phyloP scores from a whole-genome alignment of 2,329 filamentous ascomycete genomes.

The Didymella lethalis region DNA sequence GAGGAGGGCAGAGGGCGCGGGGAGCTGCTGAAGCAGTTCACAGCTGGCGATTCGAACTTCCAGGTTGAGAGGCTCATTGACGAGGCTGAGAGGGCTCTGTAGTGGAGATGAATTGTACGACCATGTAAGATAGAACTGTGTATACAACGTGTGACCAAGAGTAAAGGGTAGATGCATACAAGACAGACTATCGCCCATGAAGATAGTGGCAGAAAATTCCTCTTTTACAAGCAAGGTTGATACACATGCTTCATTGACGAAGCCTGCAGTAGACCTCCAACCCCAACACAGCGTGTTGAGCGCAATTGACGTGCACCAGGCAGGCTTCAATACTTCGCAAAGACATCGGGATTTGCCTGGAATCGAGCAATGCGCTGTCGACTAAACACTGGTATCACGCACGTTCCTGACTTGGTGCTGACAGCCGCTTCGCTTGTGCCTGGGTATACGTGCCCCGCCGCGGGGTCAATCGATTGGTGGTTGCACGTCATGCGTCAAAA shows the following conservation, averaged over 20 bases:
- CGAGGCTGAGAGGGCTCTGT: slow-evolving; percentile 79
- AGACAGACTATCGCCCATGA: neutral
- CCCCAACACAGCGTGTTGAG: neutral
- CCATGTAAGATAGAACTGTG: slow-evolving; percentile 9
- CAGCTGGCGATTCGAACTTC: slow-evolving; percentile 77
- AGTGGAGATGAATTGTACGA: slow-evolving; percentile 10
- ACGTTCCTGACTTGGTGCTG: slow-evolving; percentile 10
- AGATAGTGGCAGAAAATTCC: neutral
- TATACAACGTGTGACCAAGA: neutral
- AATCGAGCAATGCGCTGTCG: neutral
- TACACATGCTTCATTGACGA: neutral
- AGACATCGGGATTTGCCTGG: neutral
- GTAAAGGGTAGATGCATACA: neutral
- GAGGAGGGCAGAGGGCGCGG: slow-evolving; percentile 61
- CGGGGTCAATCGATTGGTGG: neutral
- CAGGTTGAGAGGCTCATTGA: slow-evolving; percentile 85
- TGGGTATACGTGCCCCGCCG: slow-evolving; percentile 10
- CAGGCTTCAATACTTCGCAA: neutral
- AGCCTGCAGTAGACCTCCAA: neutral
- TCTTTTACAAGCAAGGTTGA: neutral
- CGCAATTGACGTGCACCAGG: neutral
- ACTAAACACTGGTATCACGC: neutral
- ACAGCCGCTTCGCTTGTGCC: slow-evolving; percentile 9
- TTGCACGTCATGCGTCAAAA: slow-evolving; percentile 15
- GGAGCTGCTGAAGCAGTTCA: slow-evolving; percentile 81